Base-by-base conservation (phyloP, 257 asterid species). In the Penstemon barbatus region DNA sequence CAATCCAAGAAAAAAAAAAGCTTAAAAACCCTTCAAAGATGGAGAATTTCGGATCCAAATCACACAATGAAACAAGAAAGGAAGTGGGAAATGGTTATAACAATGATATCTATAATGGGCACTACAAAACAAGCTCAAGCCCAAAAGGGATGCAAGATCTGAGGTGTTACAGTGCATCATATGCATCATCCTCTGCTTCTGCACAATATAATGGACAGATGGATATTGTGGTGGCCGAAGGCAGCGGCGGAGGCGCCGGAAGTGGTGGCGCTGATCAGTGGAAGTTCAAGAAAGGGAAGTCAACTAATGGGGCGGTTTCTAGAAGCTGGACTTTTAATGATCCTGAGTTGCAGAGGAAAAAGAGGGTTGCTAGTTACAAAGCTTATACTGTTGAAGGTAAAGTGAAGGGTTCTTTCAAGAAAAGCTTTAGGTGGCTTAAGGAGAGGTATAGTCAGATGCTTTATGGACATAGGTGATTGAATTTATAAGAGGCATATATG, bases 331-430 rank as follows among this genome's bases (percentile, higher is more conserved):
- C 74, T 48, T 77, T 87, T 8, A 64, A 9, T 61, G 95, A 90
- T 71, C 91, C 91, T 2, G 96, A 90, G 75, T 66, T 87, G 83
- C 88, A 81, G 80, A 84, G 95, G 89, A 87, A 90, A 73, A 87
- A 84, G 69, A 87, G 97, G 71, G 89, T 87, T 0, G 95, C 91
- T 11, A 79, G 86, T 76, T 90, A 87, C 78, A 89, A 84, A 74
- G 91, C 82, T 3, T 90, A 87, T 65, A 57, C 86, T 7, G 91
- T 86, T 59, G 91, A 90, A 75, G 95, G 91, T 8, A 86, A 87
- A 55, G 77, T 87, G 6, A 87, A 89, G 72, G 92, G 92, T 10
- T 87, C 95, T 1, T 25, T 49, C 4, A 10, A 49, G 7, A 49
- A 10, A 49, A 49, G 1, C 11, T 10, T 0, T 10, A 49, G 5